A percentile compares a stretch with the other conserved stretches of the same genome.
Evolutionary conservation across 2,329 filamentous ascomycete genomes (phyloP).

Genomic region (Colletotrichum tropicicola): DNA sequence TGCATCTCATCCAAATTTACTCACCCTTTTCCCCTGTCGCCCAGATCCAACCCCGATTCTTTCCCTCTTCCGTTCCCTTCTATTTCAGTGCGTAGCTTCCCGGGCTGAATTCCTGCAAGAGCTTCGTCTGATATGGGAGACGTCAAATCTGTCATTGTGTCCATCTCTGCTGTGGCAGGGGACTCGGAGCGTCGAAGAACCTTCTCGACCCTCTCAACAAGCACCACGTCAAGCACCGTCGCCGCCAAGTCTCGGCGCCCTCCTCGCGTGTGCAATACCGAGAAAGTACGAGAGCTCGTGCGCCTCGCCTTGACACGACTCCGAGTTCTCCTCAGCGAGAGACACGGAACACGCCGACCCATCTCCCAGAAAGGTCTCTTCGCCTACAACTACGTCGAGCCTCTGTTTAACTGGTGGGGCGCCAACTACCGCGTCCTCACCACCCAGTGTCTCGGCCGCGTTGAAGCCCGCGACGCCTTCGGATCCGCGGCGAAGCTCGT

Average conservation of each 20-base stretch:
- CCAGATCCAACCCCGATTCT: not conserved
- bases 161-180: not conserved
- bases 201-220: not conserved
- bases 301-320: not conserved
- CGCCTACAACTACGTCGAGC: conserved; percentile 30
- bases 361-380: not conserved
- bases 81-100: too few relatives aligned
- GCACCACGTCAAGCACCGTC: not conserved
- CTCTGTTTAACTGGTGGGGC: conserved; percentile 30
- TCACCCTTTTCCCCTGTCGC: not conserved
- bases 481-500: not conserved
- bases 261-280: not conserved
- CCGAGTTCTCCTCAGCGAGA: not conserved
- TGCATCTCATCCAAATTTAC: not conserved
- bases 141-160: not conserved
- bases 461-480: conserved; percentile 9
- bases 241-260: not conserved
- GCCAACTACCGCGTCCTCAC: conserved; percentile 27
- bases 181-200: not conserved
- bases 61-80: not conserved
- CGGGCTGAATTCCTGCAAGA: not conserved
- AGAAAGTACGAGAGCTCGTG: conserved; percentile 7
- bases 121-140: conserved; percentile 2
- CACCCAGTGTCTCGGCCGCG: conserved; percentile 1
- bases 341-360: not conserved